These are phyloP conservation scores for Aspergillus pseudonomiae DNA, from an alignment of 2,329 filamentous ascomycete species.

Conservation along the genomic window DNA sequence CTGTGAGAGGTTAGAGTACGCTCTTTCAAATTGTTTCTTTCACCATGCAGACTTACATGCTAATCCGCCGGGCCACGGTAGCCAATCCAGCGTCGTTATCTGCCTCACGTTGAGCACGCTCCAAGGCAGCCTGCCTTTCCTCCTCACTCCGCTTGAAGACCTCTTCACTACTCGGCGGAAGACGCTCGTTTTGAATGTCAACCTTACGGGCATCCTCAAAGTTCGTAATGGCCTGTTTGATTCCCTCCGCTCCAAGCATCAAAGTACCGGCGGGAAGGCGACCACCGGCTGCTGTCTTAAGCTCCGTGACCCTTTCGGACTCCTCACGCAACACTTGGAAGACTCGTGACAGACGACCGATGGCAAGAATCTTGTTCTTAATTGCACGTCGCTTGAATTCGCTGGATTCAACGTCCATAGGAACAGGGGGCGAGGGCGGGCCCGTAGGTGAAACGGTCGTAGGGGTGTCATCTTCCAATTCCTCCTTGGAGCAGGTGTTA, in stretches of 20 bases:
- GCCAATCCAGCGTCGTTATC: constrained; percentile 90
- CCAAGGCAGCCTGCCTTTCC: constrained; percentile 78
- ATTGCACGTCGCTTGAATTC: constrained; percentile 95
- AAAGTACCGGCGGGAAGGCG: constrained; percentile 91
- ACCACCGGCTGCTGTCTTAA: constrained; percentile 94
- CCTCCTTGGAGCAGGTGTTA: constrained; percentile 98
- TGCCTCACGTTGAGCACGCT: constrained; percentile 83
- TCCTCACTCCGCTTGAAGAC: constrained; percentile 81
- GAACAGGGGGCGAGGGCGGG: constrained; percentile 73
- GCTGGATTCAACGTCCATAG: constrained; percentile 77
- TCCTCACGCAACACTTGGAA: constrained; percentile 99
- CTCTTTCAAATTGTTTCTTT: background rate
- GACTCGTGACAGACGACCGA: constrained; percentile 91
- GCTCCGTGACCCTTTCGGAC: constrained; percentile 92
- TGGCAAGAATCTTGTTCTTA: constrained; percentile 99
- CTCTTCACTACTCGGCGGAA: constrained; percentile 91
- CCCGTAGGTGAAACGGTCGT: constrained; percentile 70
- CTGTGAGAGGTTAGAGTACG: constrained; percentile 28
- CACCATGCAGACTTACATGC: constrained; percentile 71
- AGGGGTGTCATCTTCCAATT: constrained; percentile 86
- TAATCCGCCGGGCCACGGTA: constrained; percentile 84
- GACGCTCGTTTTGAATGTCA: constrained; percentile 91
- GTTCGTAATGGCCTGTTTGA: constrained; percentile 95
- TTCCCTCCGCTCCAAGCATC: constrained; percentile 96
- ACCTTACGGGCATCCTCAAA: constrained; percentile 98